phyloP scores from a whole-genome alignment of 2,329 filamentous ascomycete genomes.

The Diplodia intermedia region DNA sequence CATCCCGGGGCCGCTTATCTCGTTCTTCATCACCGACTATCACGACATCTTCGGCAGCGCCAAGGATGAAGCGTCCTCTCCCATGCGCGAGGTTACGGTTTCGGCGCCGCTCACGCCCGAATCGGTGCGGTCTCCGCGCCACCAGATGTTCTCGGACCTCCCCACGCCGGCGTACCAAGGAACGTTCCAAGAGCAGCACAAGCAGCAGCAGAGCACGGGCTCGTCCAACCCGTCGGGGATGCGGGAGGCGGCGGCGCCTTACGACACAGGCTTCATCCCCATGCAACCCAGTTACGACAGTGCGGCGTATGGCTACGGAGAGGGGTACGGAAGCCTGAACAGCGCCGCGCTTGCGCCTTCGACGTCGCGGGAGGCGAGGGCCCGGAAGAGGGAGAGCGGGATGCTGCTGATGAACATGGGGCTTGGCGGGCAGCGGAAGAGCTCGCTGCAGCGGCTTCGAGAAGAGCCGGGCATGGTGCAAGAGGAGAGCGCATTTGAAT shows the following conservation, averaged over 20 bases:
- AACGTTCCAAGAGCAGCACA: constrained; percentile 50
- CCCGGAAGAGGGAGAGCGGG: constrained; percentile 47
- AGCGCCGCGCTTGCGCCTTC: constrained; percentile 38
- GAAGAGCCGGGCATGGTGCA: constrained; percentile 41
- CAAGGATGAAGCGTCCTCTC: constrained; percentile 60
- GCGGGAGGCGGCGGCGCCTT: constrained; percentile 37
- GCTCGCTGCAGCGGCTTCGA: constrained; percentile 43
- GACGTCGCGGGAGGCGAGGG: constrained; percentile 42
- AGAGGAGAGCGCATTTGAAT: constrained; percentile 35
- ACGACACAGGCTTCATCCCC: constrained; percentile 61
- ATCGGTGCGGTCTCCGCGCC: constrained; percentile 68
- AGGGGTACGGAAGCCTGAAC: constrained; percentile 47
- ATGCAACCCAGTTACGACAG: constrained; percentile 59
- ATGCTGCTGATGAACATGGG: constrained; percentile 50
- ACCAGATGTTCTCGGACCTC: constrained; percentile 71
- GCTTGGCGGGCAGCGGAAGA: constrained; percentile 45
- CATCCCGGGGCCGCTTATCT: constrained; percentile 93
- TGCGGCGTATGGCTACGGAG: constrained; percentile 37
- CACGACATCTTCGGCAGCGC: constrained; percentile 80
- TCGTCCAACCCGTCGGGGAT: constrained; percentile 21
- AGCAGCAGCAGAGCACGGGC: constrained; percentile 35
- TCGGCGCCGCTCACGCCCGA: constrained; percentile 57
- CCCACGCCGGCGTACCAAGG: constrained; percentile 69
- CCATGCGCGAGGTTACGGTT: constrained; percentile 56
- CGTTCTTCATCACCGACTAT: constrained; percentile 90